These are phyloP conservation scores for Penicillium sp. DNA, from an alignment of 2,329 filamentous ascomycete species.

Conservation along the genomic window DNA sequence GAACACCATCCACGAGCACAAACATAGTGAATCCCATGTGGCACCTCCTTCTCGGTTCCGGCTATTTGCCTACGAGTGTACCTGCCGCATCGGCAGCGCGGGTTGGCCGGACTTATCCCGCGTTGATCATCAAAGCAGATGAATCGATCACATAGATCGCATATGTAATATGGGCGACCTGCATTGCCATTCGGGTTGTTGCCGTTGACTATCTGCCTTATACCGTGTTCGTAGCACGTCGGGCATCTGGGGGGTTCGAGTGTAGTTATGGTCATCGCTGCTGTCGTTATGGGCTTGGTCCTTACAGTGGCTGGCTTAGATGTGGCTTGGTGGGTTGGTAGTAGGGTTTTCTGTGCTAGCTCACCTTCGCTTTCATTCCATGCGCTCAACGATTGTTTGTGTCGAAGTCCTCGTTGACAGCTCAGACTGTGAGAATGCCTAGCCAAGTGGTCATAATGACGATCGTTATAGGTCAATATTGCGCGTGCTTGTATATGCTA, in stretches of 20 bases:
- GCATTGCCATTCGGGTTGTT: neutral
- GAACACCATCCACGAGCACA: constrained; percentile 2
- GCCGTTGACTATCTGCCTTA: neutral
- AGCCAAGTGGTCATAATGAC: neutral
- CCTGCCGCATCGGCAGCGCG: constrained; percentile 2
- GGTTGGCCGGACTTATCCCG: constrained; percentile 4
- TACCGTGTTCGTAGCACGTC: neutral
- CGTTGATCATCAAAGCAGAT: constrained; percentile 5
- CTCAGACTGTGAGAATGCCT: neutral
- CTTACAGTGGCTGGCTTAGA: neutral
- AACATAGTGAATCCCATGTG: constrained; percentile 7
- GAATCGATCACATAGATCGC: constrained; percentile 1
- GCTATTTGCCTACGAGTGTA: constrained; percentile 5
- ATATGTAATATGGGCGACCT: constrained; percentile 1
- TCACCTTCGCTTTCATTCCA: neutral
- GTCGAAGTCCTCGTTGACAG: neutral
- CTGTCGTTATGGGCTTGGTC: neutral
- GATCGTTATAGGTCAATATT: neutral
- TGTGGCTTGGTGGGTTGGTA: neutral
- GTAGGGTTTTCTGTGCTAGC: neutral
- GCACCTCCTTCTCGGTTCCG: neutral
- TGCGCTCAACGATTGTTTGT: neutral
- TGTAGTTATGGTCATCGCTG: neutral
- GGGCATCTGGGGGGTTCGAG: neutral
- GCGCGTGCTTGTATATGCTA: neutral